Evolutionary conservation across 768 basidiomycete species (phyloP).

Genomic region (Pleurotus djamor): DNA sequence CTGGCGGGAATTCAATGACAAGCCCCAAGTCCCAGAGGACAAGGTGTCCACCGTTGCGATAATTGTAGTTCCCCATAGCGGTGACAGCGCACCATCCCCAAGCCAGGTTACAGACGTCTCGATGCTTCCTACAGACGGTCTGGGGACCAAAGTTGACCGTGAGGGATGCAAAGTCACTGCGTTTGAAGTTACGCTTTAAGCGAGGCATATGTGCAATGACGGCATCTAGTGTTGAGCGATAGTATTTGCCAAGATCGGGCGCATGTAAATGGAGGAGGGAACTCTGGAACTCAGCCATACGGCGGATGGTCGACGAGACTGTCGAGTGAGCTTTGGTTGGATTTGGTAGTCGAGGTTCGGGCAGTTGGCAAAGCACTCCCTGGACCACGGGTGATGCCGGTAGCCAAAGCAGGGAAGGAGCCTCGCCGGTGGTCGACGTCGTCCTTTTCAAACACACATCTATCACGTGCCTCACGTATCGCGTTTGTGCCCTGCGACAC

Average conservation of each 20-base stretch:
- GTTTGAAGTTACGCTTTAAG: neutral
- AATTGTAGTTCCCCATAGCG: neutral
- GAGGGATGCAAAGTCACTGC: neutral
- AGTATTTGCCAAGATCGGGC: neutral
- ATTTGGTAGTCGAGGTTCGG: neutral
- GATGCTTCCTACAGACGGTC: neutral
- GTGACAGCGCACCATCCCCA: conserved; percentile 1
- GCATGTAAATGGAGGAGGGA: neutral
- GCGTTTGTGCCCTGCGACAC: neutral
- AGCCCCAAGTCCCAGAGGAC: neutral
- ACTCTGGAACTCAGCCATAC: neutral
- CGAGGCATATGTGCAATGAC: neutral
- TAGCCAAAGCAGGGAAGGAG: neutral
- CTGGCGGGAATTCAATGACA: neutral
- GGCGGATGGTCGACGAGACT: neutral
- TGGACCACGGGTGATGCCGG: neutral
- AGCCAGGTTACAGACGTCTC: neutral
- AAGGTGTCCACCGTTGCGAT: neutral
- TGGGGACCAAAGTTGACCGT: conserved; percentile 3
- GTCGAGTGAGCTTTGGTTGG: neutral
- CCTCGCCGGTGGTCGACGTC: neutral
- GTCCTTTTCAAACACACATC: neutral
- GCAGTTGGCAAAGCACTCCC: neutral
- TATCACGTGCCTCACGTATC: neutral
- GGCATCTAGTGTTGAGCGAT: neutral